Evolutionary conservation across 495 filamentous ascomycete species (phyloP), one percentile per base, ranked within the genome.

Genomic region (Pseudomonodictys pantanalensis): DNA sequence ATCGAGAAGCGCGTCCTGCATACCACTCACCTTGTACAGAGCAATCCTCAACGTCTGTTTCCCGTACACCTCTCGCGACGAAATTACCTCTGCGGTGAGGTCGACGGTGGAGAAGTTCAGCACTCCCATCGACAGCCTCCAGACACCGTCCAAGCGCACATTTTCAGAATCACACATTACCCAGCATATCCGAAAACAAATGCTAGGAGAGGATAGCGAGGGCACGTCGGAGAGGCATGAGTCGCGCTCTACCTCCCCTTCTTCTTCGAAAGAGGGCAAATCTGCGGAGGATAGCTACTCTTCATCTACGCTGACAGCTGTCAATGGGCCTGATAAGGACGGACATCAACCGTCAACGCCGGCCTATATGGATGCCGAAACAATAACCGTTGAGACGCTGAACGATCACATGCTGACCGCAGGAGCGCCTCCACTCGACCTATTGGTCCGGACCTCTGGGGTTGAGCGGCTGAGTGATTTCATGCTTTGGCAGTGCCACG

Each of bases 401-500:
- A 83, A 84, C 11, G 78, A 81, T 22, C 89, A 96, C 72, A 84
- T 93, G 71, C 89, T 91, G 71, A 97, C 95, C 5, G 82, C 84
- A 38, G 87, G 82, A 29, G 84, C 82, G 52, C 95, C 95, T 2
- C 93, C 95, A 1, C 76, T 97, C 20, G 93, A 98, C 63, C 77
- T 98, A 0, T 81, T 97, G 24, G 78, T 98, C 18, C 81, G 93
- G 24, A 98, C 93, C 0, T 95, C 89, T 48, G 93, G 90, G 25
- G 93, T 98, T 10, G 87, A 91, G 67, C 80, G 93, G 20, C 73
- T 98, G 56, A 95, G 90, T 66, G 93, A 98, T 68, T 98, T 97
- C 68, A 91, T 98, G 91, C 84, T 98, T 50, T 98, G 93, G 93
- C 93, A 98, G 73, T 92, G 88, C 66, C 91, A 97, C 65, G 80